Evolutionary conservation across 768 basidiomycete species (phyloP).

Genomic region (Xerocomellus dryophilus): DNA sequence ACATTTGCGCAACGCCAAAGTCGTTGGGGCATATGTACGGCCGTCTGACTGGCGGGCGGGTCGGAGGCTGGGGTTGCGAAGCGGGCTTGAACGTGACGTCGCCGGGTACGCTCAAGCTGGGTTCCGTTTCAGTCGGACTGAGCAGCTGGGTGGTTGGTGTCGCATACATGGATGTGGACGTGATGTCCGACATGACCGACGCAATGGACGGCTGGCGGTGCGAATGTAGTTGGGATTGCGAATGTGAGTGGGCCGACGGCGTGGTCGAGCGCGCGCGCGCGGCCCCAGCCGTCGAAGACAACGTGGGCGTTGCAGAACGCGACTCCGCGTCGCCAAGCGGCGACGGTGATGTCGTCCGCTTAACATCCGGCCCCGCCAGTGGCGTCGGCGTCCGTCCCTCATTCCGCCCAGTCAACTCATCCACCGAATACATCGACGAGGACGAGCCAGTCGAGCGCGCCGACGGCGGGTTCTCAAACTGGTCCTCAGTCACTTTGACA

Average conservation of each 20-base stretch:
- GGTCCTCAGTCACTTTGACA: slow-evolving; percentile 6
- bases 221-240: slow-evolving; percentile 16
- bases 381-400: slow-evolving; percentile 34
- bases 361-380: slow-evolving; percentile 11
- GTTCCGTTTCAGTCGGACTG: slow-evolving; percentile 25
- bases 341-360: slow-evolving; percentile 22
- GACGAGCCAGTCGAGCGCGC: slow-evolving; percentile 31
- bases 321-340: slow-evolving; percentile 18
- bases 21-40: slow-evolving; percentile 68
- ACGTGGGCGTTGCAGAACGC: slow-evolving; percentile 30
- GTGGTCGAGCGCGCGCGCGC: slow-evolving; percentile 26
- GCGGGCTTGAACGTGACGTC: slow-evolving; percentile 29
- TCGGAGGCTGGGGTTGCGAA: not conserved
- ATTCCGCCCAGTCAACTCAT: slow-evolving; percentile 29
- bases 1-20: slow-evolving; percentile 83
- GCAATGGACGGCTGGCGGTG: slow-evolving; percentile 69
- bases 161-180: slow-evolving; percentile 42
- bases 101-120: not conserved
- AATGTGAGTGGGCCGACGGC: slow-evolving; percentile 25
- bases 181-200: slow-evolving; percentile 65
- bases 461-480: slow-evolving; percentile 27
- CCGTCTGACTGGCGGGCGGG: slow-evolving; percentile 34
- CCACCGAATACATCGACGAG: slow-evolving; percentile 59
- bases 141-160: slow-evolving; percentile 37
- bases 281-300: slow-evolving; percentile 5